Conservation (phyloP, 495 filamentous ascomycete genomes). For the Penicillium egyptiacum region DNA sequence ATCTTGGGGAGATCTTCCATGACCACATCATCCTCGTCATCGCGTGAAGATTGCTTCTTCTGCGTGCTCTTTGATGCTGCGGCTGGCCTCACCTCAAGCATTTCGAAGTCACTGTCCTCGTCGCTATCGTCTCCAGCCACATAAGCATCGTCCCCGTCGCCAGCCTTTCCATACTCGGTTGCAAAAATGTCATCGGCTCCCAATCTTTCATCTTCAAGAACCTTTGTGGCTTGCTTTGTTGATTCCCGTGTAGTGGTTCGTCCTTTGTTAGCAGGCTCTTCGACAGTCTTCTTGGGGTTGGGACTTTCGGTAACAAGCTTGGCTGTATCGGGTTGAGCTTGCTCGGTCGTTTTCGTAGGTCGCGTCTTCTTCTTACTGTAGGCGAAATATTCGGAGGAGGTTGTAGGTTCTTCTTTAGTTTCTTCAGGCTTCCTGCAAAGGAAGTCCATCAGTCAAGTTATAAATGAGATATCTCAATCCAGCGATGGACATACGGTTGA, state of each 20-base stretch:
- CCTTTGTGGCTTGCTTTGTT: conserved; percentile 32
- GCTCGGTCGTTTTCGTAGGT: conserved; percentile 32
- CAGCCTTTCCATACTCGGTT: conserved; percentile 57
- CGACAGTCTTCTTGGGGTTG: conserved; percentile 27
- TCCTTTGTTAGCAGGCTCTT: conserved; percentile 30
- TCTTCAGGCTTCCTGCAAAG: conserved; percentile 44
- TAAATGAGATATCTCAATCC: neutral
- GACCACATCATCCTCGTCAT: conserved; percentile 49
- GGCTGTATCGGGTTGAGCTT: conserved; percentile 21
- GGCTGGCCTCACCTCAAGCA: conserved; percentile 39
- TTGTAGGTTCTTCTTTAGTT: conserved; percentile 53
- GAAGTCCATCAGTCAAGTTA: conserved; percentile 4
- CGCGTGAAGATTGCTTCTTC: conserved; percentile 48
- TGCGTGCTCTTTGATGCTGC: conserved; percentile 27
- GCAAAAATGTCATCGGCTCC: conserved; percentile 73
- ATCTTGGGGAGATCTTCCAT: conserved; percentile 47
- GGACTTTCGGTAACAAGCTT: conserved; percentile 30
- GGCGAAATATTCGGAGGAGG: conserved; percentile 61
- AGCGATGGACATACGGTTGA: conserved; percentile 35
- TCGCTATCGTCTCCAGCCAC: conserved; percentile 63
- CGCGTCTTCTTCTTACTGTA: conserved; percentile 53
- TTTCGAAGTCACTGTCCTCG: conserved; percentile 50
- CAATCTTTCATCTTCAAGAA: conserved; percentile 61
- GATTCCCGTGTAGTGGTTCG: conserved; percentile 27
- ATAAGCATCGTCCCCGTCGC: conserved; percentile 68